phyloP scores from a whole-genome alignment of 2,329 filamentous ascomycete species.

The Trichoderma endophyticum region DNA sequence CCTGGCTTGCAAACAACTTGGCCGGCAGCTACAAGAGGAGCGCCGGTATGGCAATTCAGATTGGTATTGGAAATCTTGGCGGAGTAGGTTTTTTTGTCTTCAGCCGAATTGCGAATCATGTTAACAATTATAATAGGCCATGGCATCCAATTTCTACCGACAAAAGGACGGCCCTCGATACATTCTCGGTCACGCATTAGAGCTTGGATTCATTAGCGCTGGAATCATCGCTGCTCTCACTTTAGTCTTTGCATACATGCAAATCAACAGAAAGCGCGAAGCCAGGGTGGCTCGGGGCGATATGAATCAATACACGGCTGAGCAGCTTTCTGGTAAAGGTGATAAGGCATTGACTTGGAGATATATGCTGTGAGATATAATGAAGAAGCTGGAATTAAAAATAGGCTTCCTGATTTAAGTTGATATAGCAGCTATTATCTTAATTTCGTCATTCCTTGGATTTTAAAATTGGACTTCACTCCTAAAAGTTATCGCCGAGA shows the following conservation, averaged over 20 bases:
- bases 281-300: not conserved
- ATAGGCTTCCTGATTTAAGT: not conserved
- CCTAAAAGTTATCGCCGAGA: not conserved
- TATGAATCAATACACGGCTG: not conserved
- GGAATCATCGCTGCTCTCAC: conserved; percentile 45
- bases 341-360: not conserved
- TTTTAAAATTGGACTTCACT: not conserved
- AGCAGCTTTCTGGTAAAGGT: not conserved
- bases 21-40: conserved; percentile 63
- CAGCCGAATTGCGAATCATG: not conserved
- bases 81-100: conserved; percentile 36
- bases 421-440: not conserved
- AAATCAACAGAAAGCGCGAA: not conserved
- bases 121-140: conserved; percentile 41
- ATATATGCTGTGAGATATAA: not conserved
- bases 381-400: not conserved
- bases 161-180: conserved; percentile 47
- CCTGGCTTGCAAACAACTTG: conserved; percentile 77
- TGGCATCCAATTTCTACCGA: conserved; percentile 71
- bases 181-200: conserved; percentile 47
- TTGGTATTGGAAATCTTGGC: conserved; percentile 58
- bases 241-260: conserved; percentile 36
- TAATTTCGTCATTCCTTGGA: not conserved
- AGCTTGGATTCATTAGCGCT: conserved; percentile 46
- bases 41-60: conserved; percentile 62